Evolutionary conservation across 1,284 basidiomycete species (phyloP).

Genomic region (Melampsora larici-populina): DNA sequence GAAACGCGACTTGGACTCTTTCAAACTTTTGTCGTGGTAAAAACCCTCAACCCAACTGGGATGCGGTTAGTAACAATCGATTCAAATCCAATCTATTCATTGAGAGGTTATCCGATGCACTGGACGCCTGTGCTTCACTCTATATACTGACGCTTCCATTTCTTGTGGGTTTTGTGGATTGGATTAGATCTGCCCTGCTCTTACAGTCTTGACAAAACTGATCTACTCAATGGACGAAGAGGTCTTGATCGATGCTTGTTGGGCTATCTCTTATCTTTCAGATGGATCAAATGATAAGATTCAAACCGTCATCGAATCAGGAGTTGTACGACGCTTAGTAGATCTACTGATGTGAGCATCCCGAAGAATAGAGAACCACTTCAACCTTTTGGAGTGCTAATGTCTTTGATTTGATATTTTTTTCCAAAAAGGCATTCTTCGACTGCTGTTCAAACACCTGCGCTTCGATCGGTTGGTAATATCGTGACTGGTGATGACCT

Average conservation of each 20-base stretch:
- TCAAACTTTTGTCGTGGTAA: constrained; percentile 98
- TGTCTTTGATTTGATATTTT: not conserved
- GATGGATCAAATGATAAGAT: constrained; percentile 99
- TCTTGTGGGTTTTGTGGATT: not conserved
- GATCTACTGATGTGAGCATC: constrained; percentile 72
- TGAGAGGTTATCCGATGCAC: too few relatives aligned
- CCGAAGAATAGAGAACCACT: not conserved
- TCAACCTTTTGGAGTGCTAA: not conserved
- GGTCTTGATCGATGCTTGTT: constrained; percentile 98
- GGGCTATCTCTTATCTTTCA: constrained; percentile 99
- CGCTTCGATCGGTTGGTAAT: constrained; percentile 94
- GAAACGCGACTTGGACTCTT: constrained; percentile 96
- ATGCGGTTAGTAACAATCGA: not conserved
- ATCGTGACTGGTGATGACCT: constrained; percentile 98
- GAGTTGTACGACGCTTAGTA: constrained; percentile 93
- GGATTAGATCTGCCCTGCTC: constrained; percentile 85
- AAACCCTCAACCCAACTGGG: constrained; percentile 68
- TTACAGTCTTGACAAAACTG: constrained; percentile 92
- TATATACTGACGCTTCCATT: not conserved
- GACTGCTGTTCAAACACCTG: constrained; percentile 97
- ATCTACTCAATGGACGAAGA: constrained; percentile 99
- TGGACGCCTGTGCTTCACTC: not conserved
- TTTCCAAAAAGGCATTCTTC: constrained; percentile 65
- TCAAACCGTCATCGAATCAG: constrained; percentile 97
- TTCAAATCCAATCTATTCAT: too few relatives aligned